Percentiles rank a stretch among this genome's conserved stretches.
Evolutionary conservation across 441 rosid species (phyloP).

Genomic region (Isatis lusitanica): DNA sequence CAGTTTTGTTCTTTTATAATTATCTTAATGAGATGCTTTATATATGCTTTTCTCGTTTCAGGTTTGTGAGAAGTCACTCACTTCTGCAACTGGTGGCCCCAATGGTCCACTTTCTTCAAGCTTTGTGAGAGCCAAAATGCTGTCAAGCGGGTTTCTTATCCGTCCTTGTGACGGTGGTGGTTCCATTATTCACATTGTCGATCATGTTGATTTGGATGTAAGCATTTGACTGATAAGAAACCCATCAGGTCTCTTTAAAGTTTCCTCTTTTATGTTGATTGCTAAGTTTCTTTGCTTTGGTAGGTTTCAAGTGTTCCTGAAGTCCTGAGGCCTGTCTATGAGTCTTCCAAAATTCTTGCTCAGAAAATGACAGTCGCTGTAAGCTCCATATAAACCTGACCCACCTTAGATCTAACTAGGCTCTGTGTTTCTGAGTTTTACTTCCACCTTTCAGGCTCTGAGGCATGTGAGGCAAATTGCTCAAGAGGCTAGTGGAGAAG

Average conservation of each 20-base stretch:
- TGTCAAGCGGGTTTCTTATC: conserved; percentile 83
- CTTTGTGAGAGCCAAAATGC: conserved; percentile 83
- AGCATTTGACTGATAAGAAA: conserved; percentile 19
- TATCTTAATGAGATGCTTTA: background rate
- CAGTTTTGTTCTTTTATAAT: background rate
- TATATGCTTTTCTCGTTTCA: conserved; percentile 20
- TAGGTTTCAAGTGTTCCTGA: conserved; percentile 95
- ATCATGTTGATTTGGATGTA: conserved; percentile 85
- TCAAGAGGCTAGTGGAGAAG: conserved; percentile 83
- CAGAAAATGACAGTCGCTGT: conserved; percentile 89
- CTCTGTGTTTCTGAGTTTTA: background rate
- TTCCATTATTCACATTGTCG: conserved; percentile 86
- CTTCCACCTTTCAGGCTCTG: conserved; percentile 53
- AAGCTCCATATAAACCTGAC: conserved; percentile 26
- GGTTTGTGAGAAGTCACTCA: conserved; percentile 89
- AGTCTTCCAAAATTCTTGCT: conserved; percentile 83
- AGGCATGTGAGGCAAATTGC: conserved; percentile 78
- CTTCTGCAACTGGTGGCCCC: conserved; percentile 75
- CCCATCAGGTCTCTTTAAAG: conserved; percentile 1
- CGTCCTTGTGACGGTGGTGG: conserved; percentile 95
- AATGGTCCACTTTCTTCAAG: conserved; percentile 60
- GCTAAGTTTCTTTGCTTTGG: conserved; percentile 4
- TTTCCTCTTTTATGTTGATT: background rate
- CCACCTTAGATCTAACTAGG: background rate
- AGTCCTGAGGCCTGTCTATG: conserved; percentile 86